These are phyloP conservation scores for Suhomyces maxii DNA, from an alignment of 1,139 yeast species.

Conservation along the genomic window DNA sequence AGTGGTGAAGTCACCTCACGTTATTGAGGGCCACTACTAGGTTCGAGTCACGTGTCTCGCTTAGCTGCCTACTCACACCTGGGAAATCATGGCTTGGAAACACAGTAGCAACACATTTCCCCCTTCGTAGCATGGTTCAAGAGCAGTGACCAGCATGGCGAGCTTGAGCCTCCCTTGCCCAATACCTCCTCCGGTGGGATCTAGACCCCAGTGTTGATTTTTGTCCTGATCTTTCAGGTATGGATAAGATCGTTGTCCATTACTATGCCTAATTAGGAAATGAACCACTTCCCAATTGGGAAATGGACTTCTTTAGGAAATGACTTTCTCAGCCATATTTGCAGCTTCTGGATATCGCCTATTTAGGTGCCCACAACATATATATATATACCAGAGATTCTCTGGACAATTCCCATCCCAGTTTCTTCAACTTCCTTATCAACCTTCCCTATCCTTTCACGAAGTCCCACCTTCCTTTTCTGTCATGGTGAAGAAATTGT, in stretches of 20 bases:
- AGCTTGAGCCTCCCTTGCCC: too few relatives aligned
- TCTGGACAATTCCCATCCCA: background rate
- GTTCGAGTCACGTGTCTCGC: too few relatives aligned
- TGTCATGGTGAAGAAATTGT: constrained; percentile 14
- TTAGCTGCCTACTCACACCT: too few relatives aligned
- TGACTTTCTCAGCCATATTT: background rate
- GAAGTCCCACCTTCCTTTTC: background rate
- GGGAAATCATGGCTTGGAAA: too few relatives aligned
- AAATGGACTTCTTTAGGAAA: constrained; percentile 1
- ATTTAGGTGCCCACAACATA: background rate
- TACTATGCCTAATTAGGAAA: constrained; percentile 5
- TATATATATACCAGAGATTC: constrained; percentile 5
- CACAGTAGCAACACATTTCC: too few relatives aligned
- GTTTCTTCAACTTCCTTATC: background rate
- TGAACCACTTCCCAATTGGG: constrained; percentile 19
- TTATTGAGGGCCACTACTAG: too few relatives aligned
- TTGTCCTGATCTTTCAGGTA: background rate
- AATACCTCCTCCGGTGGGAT: background rate
- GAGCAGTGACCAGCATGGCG: too few relatives aligned
- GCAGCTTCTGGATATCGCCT: constrained; percentile 1
- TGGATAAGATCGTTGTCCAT: background rate
- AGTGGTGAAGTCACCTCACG: too few relatives aligned
- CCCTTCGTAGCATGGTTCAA: too few relatives aligned
- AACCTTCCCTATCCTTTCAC: too few relatives aligned
- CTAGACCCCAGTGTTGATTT: background rate